Conservation (phyloP, 2,329 filamentous ascomycete species). For the Pestalotiopsis sp. region DNA sequence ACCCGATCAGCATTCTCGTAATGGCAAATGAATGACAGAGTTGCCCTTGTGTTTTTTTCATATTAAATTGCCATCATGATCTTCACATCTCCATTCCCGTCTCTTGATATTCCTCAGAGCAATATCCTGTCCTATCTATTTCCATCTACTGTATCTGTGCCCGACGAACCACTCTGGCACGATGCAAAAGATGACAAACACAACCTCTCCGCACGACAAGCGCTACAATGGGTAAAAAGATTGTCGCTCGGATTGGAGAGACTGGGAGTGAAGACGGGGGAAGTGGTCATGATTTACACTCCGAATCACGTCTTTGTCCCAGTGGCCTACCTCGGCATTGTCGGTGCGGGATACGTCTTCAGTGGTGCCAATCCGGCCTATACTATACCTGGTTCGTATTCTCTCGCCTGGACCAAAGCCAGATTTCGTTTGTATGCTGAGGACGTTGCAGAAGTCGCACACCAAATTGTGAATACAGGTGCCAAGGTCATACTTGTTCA, state of each 20-base stretch:
- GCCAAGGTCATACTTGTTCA: constrained; percentile 54
- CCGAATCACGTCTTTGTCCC: constrained; percentile 60
- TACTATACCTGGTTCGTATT: constrained; percentile 44
- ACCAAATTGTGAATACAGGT: constrained; percentile 53
- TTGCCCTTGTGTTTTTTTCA: neutral
- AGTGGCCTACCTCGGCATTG: constrained; percentile 54
- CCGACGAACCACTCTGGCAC: constrained; percentile 54
- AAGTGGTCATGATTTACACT: constrained; percentile 56
- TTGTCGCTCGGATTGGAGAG: constrained; percentile 51
- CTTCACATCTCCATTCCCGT: constrained; percentile 44
- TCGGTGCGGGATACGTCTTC: constrained; percentile 55
- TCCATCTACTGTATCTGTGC: constrained; percentile 29
- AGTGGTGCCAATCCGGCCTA: constrained; percentile 57
- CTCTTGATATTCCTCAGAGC: constrained; percentile 45
- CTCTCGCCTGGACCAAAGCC: neutral
- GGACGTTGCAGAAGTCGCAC: constrained; percentile 43
- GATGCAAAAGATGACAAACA: constrained; percentile 48
- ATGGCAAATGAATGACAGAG: neutral
- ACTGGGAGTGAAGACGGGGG: constrained; percentile 46
- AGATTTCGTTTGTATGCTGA: neutral
- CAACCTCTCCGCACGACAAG: constrained; percentile 48
- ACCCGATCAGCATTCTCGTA: neutral
- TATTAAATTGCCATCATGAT: constrained; percentile 35
- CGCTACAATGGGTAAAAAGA: constrained; percentile 53
- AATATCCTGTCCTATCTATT: constrained; percentile 44